Percentiles rank a stretch among this genome's conserved stretches.
These are phyloP conservation scores for Ulmus americana DNA, from an alignment of 331 rosid species.

Conservation along the genomic window DNA sequence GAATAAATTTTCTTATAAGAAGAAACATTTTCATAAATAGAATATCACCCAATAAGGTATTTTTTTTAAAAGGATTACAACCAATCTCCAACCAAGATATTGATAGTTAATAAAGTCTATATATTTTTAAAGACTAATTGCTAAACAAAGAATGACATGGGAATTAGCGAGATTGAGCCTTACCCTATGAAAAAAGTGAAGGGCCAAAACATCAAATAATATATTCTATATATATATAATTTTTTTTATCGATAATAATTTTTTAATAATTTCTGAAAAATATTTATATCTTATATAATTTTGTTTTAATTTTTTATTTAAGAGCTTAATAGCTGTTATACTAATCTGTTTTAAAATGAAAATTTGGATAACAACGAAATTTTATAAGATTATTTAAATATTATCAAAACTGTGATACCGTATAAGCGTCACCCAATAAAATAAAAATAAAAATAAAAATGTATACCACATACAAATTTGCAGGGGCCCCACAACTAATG, in stretches of 20 bases:
- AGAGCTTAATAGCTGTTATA: background rate
- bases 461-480: constrained; percentile 12
- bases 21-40: too few species aligned
- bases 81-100: background rate
- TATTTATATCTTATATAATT: background rate
- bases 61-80: too few species aligned
- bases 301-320: too few species aligned
- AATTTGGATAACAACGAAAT: background rate
- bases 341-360: background rate
- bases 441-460: background rate
- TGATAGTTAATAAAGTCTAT: background rate
- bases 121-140: background rate
- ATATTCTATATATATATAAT: background rate
- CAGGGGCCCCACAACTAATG: constrained; percentile 15
- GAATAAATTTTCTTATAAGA: too few species aligned
- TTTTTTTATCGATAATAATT: too few species aligned
- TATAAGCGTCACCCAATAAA: too few species aligned
- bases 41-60: too few species aligned
- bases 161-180: background rate
- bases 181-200: constrained; percentile 5
- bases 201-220: background rate
- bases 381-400: too few species aligned
- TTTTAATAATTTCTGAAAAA: too few species aligned
- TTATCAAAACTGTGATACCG: too few species aligned
- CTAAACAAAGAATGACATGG: background rate